These are phyloP conservation scores for Pseudonitzschia multiseries DNA, from an alignment of 108 stramenopile species.

Conservation along the genomic window DNA sequence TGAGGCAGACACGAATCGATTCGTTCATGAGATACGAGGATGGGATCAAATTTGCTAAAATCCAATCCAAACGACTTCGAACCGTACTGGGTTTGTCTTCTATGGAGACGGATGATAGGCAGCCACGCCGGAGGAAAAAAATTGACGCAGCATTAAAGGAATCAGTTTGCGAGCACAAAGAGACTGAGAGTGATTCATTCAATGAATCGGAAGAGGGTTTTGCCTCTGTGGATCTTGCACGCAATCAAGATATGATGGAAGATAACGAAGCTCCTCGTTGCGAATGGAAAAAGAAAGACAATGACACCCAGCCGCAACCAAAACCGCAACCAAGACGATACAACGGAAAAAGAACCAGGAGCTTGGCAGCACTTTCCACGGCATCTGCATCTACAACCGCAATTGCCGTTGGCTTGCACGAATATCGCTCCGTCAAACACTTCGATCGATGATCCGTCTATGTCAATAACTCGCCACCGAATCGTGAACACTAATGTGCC, in stretches of 20 bases:
- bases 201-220: not conserved
- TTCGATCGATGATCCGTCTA: not conserved
- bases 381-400: constrained; percentile 6
- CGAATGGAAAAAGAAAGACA: not conserved
- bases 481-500: not conserved
- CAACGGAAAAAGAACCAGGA: not conserved
- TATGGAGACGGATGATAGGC: not conserved
- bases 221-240: not conserved
- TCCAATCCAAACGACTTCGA: constrained; percentile 60
- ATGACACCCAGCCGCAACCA: not conserved
- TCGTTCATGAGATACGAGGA: constrained; percentile 94
- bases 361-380: not conserved
- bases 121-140: not conserved
- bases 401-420: not conserved
- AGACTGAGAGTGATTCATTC: not conserved
- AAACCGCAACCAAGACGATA: not conserved
- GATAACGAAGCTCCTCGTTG: not conserved
- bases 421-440: not conserved
- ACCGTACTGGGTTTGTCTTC: constrained; percentile 31
- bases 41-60: constrained; percentile 85
- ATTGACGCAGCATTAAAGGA: not conserved
- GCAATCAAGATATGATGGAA: not conserved
- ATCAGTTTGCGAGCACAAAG: not conserved
- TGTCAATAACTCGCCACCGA: not conserved
- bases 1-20: constrained; percentile 87